Percentiles rank a stretch among this genome's conserved stretches.
These are phyloP conservation scores for Rhizopus delemar DNA, from an alignment of 371 early-diverging fungal species.

Conservation along the genomic window DNA sequence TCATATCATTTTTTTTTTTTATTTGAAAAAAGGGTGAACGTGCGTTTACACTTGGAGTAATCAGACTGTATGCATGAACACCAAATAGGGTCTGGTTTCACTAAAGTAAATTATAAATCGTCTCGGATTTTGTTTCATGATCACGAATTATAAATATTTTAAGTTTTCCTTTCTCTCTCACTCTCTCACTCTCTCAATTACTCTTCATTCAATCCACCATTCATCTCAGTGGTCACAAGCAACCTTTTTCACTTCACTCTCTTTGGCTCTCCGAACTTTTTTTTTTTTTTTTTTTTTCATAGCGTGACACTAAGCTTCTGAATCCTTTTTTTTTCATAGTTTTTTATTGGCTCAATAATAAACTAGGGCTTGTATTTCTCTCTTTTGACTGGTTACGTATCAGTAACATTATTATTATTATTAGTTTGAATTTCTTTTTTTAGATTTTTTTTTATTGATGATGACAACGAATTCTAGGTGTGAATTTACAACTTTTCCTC, in stretches of 20 bases:
- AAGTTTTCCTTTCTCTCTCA: background rate
- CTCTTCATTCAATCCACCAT: background rate
- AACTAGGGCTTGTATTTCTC: background rate
- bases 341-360: background rate
- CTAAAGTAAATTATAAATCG: slow-evolving; percentile 8
- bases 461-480: too few species aligned
- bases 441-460: background rate
- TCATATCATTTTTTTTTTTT: background rate
- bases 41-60: slow-evolving; percentile 11
- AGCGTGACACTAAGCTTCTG: background rate
- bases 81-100: slow-evolving; percentile 31
- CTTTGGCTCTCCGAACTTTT: background rate
- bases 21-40: slow-evolving; percentile 15
- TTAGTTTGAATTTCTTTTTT: background rate
- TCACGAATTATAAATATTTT: slow-evolving; percentile 3
- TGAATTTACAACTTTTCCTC: too few species aligned
- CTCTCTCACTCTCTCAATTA: slow-evolving; percentile 1
- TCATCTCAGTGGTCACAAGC: background rate
- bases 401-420: background rate
- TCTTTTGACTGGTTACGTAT: background rate
- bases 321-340: background rate
- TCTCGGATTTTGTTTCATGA: slow-evolving; percentile 18
- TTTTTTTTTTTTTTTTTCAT: background rate
- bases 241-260: background rate
- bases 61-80: slow-evolving; percentile 16